Conservation (phyloP, 495 filamentous ascomycete species). For the Hypoxylon cercidicola region DNA sequence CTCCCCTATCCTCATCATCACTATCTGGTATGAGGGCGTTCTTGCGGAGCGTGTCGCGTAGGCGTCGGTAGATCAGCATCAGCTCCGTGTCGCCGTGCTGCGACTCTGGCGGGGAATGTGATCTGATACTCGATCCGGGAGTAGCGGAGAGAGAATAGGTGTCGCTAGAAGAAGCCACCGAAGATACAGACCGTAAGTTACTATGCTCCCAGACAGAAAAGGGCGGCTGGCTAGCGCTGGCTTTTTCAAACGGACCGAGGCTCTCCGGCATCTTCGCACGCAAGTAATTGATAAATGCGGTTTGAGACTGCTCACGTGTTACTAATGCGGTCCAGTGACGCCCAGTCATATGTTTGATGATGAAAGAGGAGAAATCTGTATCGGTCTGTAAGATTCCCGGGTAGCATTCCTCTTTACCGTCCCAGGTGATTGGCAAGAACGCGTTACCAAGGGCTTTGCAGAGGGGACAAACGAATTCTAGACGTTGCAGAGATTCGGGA, state of each 20-base stretch:
- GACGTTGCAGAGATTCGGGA: constrained; percentile 76
- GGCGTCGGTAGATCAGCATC: constrained; percentile 79
- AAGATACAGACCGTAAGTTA: constrained; percentile 37
- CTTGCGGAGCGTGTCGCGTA: constrained; percentile 78
- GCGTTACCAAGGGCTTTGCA: constrained; percentile 97
- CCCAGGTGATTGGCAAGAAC: constrained; percentile 96
- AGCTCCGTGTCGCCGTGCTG: constrained; percentile 72
- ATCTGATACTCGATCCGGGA: constrained; percentile 42
- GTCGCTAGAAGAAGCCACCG: constrained; percentile 39
- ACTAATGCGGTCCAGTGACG: constrained; percentile 51
- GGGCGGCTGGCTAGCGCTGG: constrained; percentile 49
- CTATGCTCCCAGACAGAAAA: constrained; percentile 33
- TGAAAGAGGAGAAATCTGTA: constrained; percentile 71
- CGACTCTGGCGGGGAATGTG: constrained; percentile 45
- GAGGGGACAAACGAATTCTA: constrained; percentile 97
- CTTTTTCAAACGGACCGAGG: constrained; percentile 68
- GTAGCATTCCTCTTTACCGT: constrained; percentile 83
- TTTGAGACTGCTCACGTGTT: constrained; percentile 59
- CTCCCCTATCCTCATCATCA: constrained; percentile 39
- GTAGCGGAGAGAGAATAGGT: constrained; percentile 39
- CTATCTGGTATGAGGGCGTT: constrained; percentile 65
- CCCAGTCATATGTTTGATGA: constrained; percentile 56
- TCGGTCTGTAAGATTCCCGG: constrained; percentile 71
- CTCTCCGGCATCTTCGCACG: constrained; percentile 67
- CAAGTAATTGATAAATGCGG: constrained; percentile 72